These are phyloP conservation scores for Candida ulmi DNA, from an alignment of 805 yeast genomes.

Conservation along the genomic window DNA sequence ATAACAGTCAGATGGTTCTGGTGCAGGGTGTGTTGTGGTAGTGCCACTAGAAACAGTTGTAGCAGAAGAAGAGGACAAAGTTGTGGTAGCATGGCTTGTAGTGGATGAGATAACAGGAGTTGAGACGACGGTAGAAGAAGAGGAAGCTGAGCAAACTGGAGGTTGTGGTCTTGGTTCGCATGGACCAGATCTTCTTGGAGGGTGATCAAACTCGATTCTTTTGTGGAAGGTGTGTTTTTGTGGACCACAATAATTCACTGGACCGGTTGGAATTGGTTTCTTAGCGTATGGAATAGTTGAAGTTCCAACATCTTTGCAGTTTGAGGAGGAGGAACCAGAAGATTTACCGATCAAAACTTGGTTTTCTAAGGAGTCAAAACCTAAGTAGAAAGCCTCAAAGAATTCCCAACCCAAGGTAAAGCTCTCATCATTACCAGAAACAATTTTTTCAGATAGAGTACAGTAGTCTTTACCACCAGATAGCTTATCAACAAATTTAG, in stretches of 20 bases:
- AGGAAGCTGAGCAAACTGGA: constrained; percentile 12
- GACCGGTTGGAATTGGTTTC: constrained; percentile 6
- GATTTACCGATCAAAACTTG: constrained; percentile 12
- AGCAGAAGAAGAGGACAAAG: neutral
- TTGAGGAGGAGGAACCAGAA: constrained; percentile 6
- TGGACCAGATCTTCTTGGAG: constrained; percentile 5
- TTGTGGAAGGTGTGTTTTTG: constrained; percentile 2
- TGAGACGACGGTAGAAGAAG: constrained; percentile 20
- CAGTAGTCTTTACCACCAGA: constrained; percentile 10
- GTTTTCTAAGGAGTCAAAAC: constrained; percentile 11
- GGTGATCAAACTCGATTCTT: constrained; percentile 13
- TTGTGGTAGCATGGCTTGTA: neutral
- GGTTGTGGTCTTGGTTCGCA: constrained; percentile 2
- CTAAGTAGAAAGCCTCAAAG: constrained; percentile 11
- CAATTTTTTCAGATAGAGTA: constrained; percentile 7
- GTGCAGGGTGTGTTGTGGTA: too few species aligned
- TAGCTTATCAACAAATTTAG: constrained; percentile 6
- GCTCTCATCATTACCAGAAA: constrained; percentile 2
- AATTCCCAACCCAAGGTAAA: constrained; percentile 15
- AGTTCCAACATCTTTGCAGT: constrained; percentile 3
- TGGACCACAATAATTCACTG: constrained; percentile 1
- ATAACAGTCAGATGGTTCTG: too few species aligned
- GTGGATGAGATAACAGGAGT: too few species aligned
- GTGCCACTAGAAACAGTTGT: neutral
- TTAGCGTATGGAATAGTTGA: constrained; percentile 1